Evolutionary conservation across 1,139 yeast genomes (phyloP), one percentile per base, ranked within the genome.

Genomic region (Fermentozyma sake): DNA sequence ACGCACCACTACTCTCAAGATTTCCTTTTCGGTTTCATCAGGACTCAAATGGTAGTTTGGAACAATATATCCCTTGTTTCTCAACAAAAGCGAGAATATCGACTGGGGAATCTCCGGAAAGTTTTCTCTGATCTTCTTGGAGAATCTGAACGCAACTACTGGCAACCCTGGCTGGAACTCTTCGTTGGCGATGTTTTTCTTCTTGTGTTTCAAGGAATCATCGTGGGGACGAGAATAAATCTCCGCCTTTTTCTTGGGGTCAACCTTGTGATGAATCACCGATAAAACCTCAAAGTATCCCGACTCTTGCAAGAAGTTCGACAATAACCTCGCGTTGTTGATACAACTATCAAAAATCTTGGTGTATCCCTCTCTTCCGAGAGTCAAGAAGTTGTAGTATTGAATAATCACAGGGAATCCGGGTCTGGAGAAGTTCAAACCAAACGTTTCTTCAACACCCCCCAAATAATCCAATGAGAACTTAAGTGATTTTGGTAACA

Each of bases 11-110:
- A 87, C 87, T 50, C 96, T 73, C 41, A 87, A 66, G 33, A 86
- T 81, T 54, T 87, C 95, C 32, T 52, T 62, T 12, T 68, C 68
- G 12, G 48, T 48, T 36, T 63, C 72, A 34, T 51, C 48, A 16
- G 83, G 79, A 18, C 96, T 94, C 44, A 87, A 69, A 37, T 81
- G 87, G 57, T 87, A 87, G 65, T 87, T 87, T 37, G 96, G 96
- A 36, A 87, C 71, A 50, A 87, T 87, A 72, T 81, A 87, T 5
- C 95, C 95, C 49, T 79, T 78, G 54, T 75, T 76, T 52, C 96
- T 74, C 47, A 87, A 64, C 50, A 86, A 54, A 12, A 80, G 66
- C 0, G 95, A 79, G 21, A 87, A 54, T 33, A 85, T 69, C 16
- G 79, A 72, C 56, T 87, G 96, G n/a, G 95, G 95, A 32, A 87